These are phyloP conservation scores for Globisporangium nagaii DNA, from an alignment of 352 stramenopile genomes.

Conservation along the genomic window DNA sequence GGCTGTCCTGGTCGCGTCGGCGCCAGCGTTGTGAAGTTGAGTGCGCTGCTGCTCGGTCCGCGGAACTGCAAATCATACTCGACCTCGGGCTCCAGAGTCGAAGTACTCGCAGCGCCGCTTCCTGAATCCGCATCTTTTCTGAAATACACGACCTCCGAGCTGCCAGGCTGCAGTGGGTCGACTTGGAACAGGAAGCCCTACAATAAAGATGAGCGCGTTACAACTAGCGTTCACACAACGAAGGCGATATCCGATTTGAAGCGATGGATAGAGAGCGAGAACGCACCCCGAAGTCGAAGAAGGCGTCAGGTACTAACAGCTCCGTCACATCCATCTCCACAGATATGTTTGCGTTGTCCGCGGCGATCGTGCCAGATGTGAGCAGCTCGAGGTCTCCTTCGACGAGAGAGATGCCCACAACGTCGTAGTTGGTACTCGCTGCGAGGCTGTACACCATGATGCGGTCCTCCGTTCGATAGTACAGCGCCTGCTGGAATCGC, in stretches of 20 bases:
- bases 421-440: conserved; percentile 45
- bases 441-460: conserved; percentile 24
- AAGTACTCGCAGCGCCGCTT: conserved; percentile 2
- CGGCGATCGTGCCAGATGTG: conserved; percentile 16
- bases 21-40: conserved; percentile 25
- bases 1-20: conserved; percentile 26
- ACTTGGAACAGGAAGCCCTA: conserved; percentile 51
- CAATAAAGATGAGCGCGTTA: not conserved
- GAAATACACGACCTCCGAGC: conserved; percentile 2
- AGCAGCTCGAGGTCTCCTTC: not conserved
- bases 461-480: conserved; percentile 1
- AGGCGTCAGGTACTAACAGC: not conserved
- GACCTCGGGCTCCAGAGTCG: conserved; percentile 6
- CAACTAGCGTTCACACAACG: no score
- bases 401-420: conserved; percentile 32
- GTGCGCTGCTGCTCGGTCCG: conserved; percentile 17
- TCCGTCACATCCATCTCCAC: conserved; percentile 8
- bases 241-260: no score
- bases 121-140: not conserved
- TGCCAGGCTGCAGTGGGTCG: conserved; percentile 8
- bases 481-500: conserved; percentile 23
- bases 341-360: conserved; percentile 19
- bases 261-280: no score
- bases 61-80: conserved; percentile 18
- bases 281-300: conserved; percentile 53